Evolutionary conservation across 2,329 filamentous ascomycete genomes (phyloP), one percentile per base, ranked within the genome.

Genomic region (Aspergillus puulaauensis): DNA sequence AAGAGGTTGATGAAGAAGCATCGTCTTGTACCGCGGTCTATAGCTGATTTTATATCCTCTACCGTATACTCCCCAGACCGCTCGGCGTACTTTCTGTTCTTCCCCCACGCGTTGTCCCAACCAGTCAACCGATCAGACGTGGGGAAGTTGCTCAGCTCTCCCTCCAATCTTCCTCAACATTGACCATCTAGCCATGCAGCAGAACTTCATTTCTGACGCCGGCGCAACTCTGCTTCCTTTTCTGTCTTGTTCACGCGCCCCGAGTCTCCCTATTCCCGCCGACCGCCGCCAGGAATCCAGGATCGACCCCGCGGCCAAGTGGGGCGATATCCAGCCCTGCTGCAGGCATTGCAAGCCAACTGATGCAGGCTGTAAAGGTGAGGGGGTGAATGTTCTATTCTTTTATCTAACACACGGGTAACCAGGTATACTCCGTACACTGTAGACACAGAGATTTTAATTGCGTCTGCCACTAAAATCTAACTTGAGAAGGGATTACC

Each of bases 401-500:
- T 31, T 31, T 31, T 31, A 3, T 21, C 21, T 21, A 21, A 21
- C 21, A 21, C 21, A 21, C 21, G 21, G 21, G 21, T 21, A 21
- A 21, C 21, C 21, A 21, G 21, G 3, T 21, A 21, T 21, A 21
- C 21, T 21, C 21, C 21, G 3, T 21, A 21, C 3, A 21, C 21
- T 21, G 23, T 31, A 31, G 9, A 31, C 27, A 4, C 9, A 11
- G 9, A 31, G 27, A 31, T 31, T 8, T 31, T 31, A 31, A 11
- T 11, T 31, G 1, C 27, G 4, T 11, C 8, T 31, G 27, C 8
- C 27, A 11, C 75, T 61, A 75, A 80, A 58, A 61, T 77, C 41
- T 71, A 77, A 39, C 63, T 81, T 50, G 56, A 49, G 6, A 9
- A 31, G 75, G 75, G 41, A 59, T 77, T 24, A 67, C 59, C 46